Evolutionary conservation across 305 asterid species (phyloP).

Genomic region (Fraxinus albicans): DNA sequence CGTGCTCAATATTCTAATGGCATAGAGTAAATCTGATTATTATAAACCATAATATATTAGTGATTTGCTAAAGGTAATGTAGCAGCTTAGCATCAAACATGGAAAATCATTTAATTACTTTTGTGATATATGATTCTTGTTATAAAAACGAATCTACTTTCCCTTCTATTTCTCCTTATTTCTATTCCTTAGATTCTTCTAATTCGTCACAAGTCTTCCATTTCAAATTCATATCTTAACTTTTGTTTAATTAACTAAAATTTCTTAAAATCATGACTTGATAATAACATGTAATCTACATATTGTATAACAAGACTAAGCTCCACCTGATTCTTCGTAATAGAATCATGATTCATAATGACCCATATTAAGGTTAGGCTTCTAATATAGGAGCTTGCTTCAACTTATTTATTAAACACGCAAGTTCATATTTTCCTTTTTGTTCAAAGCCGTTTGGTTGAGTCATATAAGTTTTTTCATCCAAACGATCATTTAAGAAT

Average conservation of each 20-base stretch:
- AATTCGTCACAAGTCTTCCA: background rate
- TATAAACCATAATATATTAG: too few species aligned
- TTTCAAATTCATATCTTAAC: background rate
- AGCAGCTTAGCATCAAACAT: too few species aligned
- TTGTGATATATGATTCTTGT: background rate
- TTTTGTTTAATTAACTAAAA: background rate
- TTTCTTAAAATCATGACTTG: too few species aligned
- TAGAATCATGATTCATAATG: background rate
- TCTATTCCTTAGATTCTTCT: background rate
- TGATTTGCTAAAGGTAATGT: too few species aligned
- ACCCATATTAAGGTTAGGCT: background rate
- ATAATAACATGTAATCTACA: background rate
- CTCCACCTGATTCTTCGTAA: background rate
- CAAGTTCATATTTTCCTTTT: background rate
- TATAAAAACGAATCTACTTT: too few species aligned
- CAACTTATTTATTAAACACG: background rate
- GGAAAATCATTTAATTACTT: too few species aligned
- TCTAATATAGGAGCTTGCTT: background rate
- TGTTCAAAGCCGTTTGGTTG: background rate
- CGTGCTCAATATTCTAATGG: background rate
- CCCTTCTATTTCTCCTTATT: background rate
- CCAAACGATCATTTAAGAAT: too few species aligned
- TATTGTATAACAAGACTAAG: background rate
- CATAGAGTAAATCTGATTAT: too few species aligned
- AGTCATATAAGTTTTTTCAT: background rate